Percentiles rank a stretch among this genome's conserved stretches.
These are phyloP conservation scores for Aureobasidium musti DNA, from an alignment of 2,329 filamentous ascomycete species.

Conservation along the genomic window DNA sequence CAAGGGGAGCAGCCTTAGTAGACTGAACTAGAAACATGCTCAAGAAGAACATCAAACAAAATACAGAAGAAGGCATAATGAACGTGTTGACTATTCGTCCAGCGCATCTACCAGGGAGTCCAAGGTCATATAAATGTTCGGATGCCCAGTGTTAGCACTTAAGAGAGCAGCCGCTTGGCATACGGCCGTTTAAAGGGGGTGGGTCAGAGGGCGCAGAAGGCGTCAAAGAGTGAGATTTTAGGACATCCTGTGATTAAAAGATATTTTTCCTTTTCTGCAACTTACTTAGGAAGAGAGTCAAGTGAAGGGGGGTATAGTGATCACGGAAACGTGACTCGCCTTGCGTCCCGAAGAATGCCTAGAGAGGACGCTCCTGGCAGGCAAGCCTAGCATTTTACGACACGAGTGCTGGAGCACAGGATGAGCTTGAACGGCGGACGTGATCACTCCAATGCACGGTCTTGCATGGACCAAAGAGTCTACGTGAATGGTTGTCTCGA, in stretches of 20 bases:
- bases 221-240: constrained; percentile 11
- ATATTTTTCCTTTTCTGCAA: neutral
- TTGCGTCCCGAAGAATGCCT: constrained; percentile 9
- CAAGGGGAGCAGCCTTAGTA: constrained; percentile 10
- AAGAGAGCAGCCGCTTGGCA: constrained; percentile 13
- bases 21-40: neutral
- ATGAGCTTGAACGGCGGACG: neutral
- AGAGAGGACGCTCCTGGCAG: neutral
- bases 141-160: neutral
- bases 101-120: neutral
- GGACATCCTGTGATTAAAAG: constrained; percentile 18
- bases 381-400: neutral
- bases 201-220: constrained; percentile 19
- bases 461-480: neutral
- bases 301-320: constrained; percentile 14
- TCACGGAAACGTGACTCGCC: constrained; percentile 18
- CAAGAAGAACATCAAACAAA: constrained; percentile 15
- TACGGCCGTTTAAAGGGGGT: constrained; percentile 13
- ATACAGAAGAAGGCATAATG: constrained; percentile 12
- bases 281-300: neutral
- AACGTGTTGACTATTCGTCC: neutral
- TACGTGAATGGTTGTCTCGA: neutral
- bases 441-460: neutral
- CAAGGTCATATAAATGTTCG: neutral
- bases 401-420: constrained; percentile 10